Conservation (phyloP, 2,329 filamentous ascomycete genomes). For the Stenocarpella maydis region DNA sequence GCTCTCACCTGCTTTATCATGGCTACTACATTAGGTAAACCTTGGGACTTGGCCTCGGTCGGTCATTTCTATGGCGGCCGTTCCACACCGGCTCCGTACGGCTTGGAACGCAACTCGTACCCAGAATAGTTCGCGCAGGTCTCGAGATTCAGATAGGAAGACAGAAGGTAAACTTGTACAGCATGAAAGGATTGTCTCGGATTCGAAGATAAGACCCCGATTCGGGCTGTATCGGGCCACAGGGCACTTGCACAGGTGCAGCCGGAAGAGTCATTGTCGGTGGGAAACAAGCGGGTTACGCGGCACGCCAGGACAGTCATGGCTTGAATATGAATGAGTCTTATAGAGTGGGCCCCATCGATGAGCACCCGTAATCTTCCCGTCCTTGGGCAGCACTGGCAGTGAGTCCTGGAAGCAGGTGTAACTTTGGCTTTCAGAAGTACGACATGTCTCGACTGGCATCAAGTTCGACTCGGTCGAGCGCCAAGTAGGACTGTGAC, state of each 20-base stretch:
- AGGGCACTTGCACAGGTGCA: neutral
- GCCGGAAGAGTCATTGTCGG: neutral
- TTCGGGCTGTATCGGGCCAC: too few relatives aligned
- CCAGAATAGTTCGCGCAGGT: too few relatives aligned
- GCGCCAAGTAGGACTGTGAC: neutral
- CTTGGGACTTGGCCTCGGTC: neutral
- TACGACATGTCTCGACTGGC: neutral
- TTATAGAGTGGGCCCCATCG: neutral
- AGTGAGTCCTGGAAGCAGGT: neutral
- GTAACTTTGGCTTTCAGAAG: neutral
- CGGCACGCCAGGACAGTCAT: neutral
- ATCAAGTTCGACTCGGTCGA: too few relatives aligned
- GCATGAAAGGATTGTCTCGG: neutral
- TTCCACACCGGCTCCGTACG: too few relatives aligned
- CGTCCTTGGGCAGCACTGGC: neutral
- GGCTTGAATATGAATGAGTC: slow-evolving; percentile 13
- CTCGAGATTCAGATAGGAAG: neutral
- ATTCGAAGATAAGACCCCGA: too few relatives aligned
- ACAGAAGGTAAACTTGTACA: neutral
- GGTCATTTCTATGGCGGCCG: neutral
- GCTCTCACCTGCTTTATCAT: slow-evolving; percentile 3
- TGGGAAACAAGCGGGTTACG: neutral
- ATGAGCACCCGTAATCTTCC: neutral
- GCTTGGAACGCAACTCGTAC: neutral
- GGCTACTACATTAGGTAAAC: neutral